Evolutionary conservation across 225 moss, liverwort and hornwort species (phyloP), one percentile per base, ranked within the genome.

Genomic region (Bryum argenteum): DNA sequence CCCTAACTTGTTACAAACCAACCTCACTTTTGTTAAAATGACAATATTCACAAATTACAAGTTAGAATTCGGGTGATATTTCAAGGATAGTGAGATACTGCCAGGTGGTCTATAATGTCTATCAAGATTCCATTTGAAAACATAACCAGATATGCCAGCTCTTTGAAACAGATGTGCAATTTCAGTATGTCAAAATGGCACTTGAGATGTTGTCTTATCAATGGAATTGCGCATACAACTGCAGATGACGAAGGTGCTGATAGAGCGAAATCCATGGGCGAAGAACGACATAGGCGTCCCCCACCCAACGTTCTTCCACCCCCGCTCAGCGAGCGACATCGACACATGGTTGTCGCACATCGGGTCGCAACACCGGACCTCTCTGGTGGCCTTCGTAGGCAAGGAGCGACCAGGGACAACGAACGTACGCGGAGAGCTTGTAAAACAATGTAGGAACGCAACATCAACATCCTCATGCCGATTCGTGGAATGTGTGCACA

Each of bases 281-380:
- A 21, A 0, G 4, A 83, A 88, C 23, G 95, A 95, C 23, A 71
- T 92, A 14, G 95, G 86, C 0, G 88, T 89, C 17, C 95, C 95
- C 2, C 92, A 92, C 43, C 95, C 95, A 0, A 95, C 95, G 0
- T 95, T 89, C 70, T 95, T 95, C 77, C 95, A 95, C 53, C 95
- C 95, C 0, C 72, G 69, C 53, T 84, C 87, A 18, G 88, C 87
- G 21, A 18, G 54, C 11, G 95, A 92, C 40, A 81, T 92, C 44
- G 70, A 63, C 3, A 68, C 75, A 20, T 95, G 95, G 95, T 84
- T 82, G 1, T 12, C 26, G 9, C 87, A 88, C 33, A 78, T 82
- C 12, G 61, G 15, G 2, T 54, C 73, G 0, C 86, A 87, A 0
- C 62, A 79, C 24, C 87, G 95, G 66, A 65, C 81, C 18, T 79